Base-by-base conservation (phyloP, 495 filamentous ascomycete species). In the Lophium mytilinum region DNA sequence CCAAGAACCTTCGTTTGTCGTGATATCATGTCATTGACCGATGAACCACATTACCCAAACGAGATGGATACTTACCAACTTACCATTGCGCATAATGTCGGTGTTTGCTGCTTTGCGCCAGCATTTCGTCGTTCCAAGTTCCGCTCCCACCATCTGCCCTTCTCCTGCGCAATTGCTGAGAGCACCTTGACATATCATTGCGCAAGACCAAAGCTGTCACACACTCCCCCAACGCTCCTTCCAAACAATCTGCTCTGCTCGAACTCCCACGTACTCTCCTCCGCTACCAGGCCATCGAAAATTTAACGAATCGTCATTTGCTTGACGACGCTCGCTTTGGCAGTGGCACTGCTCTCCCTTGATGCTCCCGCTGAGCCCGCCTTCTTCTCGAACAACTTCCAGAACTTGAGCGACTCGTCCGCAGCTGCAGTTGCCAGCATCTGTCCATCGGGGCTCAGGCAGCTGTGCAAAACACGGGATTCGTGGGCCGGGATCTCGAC, bases 321-420 rank as follows among this genome's bases (percentile, higher is more conserved):
- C 82, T 95, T 96, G 66, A 80, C 81, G 80, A 95, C 85, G 60
- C 86, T 83, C 14, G 78, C 78, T 63, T 85, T 86, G 56, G 79
- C 78, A 17, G 78, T 77, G 37, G 83, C 76, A 51, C 77, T 70
- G 36, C 78, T 78, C 55, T 80, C 79, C 9, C 79, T 75, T 39
- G 81, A 75, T 1, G 79, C 71, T 47, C 77, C 78, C 53, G 71
- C 75, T 42, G 76, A 77, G 33, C 90, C 92, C 19, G 90, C 73
- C 79, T 96, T 95, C 82, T 94, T 95, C 80, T 98, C 93, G 64
- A 98, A 98, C 61, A 97, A 75, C 83, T 97, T 98, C 93, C 93
- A 99, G 80, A 99, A 99, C 73, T 99, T 99, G 69, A 99, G 78
- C 68, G 83, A 90, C 80, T 99, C 93, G 67, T 99, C 93, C 15